Base-by-base conservation (phyloP, 495 filamentous ascomycete species). In the Daldinia decipiens region DNA sequence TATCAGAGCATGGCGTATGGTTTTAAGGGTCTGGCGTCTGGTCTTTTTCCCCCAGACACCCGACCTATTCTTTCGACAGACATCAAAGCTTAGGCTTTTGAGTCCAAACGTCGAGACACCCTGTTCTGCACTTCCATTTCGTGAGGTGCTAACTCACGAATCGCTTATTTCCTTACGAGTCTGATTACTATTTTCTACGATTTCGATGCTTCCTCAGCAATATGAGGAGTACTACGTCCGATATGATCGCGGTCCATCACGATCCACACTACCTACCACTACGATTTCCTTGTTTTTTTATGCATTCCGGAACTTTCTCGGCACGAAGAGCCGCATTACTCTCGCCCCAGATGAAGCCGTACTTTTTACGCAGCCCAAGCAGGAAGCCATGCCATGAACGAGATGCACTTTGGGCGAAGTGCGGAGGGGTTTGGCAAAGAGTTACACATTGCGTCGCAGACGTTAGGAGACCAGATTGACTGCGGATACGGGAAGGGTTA, bases 1-100 rank as follows among this genome's bases (percentile, higher is more conserved):
- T 51, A 70, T 58, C 60, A 73, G 73, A 73, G 73, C 73, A 75
- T 75, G 73, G 73, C 73, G 73, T 71, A 56, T 47, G 73, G 73
- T 17, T 53, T 64, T 62, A 38, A 58, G 62, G 51, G 39, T 26
- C 43, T 26, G 59, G 34, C 40, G 27, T 47, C 39, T 66, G 59
- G 58, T 63, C 19, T 68, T 61, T 32, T 66, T 31, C 24, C 29
- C 51, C 43, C 60, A 61, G 50, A 58, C 34, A 43, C 54, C 36
- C 40, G 59, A 59, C 43, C 15, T 62, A 21, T 62, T 38, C 9
- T 40, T 59, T 19, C 54, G 56, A 51, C 62, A 39, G 31, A 3
- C 21, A 59, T 29, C 24, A 13, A 62, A 58, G 62, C 62, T 57
- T 57, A 67, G 29, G 62, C 68, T 67, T 55, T 29, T 26, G 24